Evolutionary conservation across 2,329 filamentous ascomycete genomes (phyloP).

Genomic region (Monosporascus sp.): DNA sequence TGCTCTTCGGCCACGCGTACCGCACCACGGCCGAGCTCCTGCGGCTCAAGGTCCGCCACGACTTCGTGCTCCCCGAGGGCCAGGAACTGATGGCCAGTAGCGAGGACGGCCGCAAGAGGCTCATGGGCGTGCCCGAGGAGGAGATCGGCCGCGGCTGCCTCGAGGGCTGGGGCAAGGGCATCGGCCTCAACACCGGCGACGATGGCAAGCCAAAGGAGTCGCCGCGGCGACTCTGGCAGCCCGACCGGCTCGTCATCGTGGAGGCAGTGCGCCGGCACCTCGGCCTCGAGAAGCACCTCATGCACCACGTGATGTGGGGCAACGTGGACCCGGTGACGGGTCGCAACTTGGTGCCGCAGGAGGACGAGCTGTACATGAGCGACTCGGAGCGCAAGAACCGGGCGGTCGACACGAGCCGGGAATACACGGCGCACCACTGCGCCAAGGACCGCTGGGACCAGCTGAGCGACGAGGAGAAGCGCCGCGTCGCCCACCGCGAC

Average conservation of each 20-base stretch:
- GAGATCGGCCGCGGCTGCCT: slow-evolving; percentile 47
- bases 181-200: neutral
- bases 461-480: neutral
- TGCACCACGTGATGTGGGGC: slow-evolving; percentile 58
- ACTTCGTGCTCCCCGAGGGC: slow-evolving; percentile 29
- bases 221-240: too few relatives aligned
- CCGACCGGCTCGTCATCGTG: slow-evolving; percentile 37
- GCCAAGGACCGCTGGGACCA: slow-evolving; percentile 4
- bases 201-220: slow-evolving; percentile 50
- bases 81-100: neutral
- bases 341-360: slow-evolving; percentile 42
- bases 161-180: slow-evolving; percentile 51
- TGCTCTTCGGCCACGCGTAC: slow-evolving; percentile 53
- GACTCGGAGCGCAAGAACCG: slow-evolving; percentile 36
- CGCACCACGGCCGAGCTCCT: slow-evolving; percentile 44
- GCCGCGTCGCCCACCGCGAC: neutral
- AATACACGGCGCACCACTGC: slow-evolving; percentile 4
- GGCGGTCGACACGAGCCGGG: slow-evolving; percentile 24
- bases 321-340: slow-evolving; percentile 49
- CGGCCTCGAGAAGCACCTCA: slow-evolving; percentile 45
- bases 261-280: slow-evolving; percentile 51
- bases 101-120: slow-evolving; percentile 10
- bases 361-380: slow-evolving; percentile 46
- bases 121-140: slow-evolving; percentile 46
- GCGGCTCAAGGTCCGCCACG: slow-evolving; percentile 53